Evolutionary conservation across 306 rosid genomes (phyloP).

Genomic region (Amphicarpaea edgeworthii): DNA sequence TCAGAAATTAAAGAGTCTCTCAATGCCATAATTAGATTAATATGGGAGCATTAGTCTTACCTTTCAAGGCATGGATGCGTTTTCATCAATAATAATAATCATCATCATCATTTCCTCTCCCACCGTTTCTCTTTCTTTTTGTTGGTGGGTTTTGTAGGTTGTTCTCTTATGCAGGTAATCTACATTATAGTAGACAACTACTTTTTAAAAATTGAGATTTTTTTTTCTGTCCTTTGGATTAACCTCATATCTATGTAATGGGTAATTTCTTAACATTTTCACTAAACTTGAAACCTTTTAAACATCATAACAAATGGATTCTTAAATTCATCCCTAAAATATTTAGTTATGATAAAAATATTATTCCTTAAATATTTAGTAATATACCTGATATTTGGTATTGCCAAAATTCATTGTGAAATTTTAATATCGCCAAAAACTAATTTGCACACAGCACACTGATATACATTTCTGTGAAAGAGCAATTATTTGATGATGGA

Average conservation of each 20-base stretch:
- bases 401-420: background rate
- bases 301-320: background rate
- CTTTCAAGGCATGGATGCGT: conserved; percentile 31
- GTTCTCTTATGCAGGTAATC: background rate
- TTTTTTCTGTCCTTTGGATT: background rate
- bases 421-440: background rate
- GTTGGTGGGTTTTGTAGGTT: background rate
- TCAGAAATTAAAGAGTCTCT: conserved; percentile 5
- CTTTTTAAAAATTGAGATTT: background rate
- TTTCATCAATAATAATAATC: background rate
- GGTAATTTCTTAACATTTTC: too few species aligned
- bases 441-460: background rate
- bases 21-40: conserved; percentile 31
- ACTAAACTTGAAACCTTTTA: background rate
- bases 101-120: background rate
- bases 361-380: background rate
- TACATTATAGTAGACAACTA: background rate
- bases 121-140: background rate
- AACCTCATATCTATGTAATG: background rate
- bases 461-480: background rate
- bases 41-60: conserved; percentile 8
- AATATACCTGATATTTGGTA: background rate
- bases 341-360: background rate
- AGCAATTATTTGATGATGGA: background rate
- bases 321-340: background rate